Conservation (phyloP, 306 rosid species). For the Lathyrus oleraceus region DNA sequence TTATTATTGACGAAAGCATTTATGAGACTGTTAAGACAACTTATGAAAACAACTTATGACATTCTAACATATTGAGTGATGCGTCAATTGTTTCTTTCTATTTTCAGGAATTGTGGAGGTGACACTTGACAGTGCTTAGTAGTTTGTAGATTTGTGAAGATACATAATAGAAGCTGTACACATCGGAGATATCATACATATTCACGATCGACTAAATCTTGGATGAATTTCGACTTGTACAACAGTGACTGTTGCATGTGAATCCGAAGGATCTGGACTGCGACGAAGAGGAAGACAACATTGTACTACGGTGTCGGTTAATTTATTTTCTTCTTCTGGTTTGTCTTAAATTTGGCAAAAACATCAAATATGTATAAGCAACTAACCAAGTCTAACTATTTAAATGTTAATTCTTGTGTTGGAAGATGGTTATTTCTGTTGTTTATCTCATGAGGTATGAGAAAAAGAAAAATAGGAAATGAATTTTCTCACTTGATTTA, state of each 20-base stretch:
- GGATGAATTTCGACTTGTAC: slow-evolving; percentile 28
- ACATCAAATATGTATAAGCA: background rate
- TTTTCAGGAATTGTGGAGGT: slow-evolving; percentile 52
- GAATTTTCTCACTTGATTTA: background rate
- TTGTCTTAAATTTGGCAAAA: background rate
- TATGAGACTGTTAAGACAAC: background rate
- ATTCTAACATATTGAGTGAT: slow-evolving; percentile 1
- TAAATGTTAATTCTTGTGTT: background rate
- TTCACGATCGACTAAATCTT: slow-evolving; percentile 3
- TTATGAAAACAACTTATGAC: background rate
- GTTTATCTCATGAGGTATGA: too few relatives aligned
- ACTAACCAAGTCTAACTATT: background rate
- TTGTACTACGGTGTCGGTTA: background rate
- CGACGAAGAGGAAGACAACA: background rate
- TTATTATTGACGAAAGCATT: background rate
- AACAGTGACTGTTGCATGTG: slow-evolving; percentile 8
- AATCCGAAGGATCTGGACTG: slow-evolving; percentile 11
- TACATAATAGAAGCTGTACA: slow-evolving; percentile 29
- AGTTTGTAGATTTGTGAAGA: slow-evolving; percentile 25
- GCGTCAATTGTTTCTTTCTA: slow-evolving; percentile 25
- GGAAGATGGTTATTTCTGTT: background rate
- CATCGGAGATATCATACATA: slow-evolving; percentile 21
- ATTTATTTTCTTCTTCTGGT: background rate
- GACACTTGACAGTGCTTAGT: slow-evolving; percentile 32
- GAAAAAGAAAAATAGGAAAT: background rate